phyloP scores from a whole-genome alignment of 2,329 filamentous ascomycete species.

The Fusarium illudens region DNA sequence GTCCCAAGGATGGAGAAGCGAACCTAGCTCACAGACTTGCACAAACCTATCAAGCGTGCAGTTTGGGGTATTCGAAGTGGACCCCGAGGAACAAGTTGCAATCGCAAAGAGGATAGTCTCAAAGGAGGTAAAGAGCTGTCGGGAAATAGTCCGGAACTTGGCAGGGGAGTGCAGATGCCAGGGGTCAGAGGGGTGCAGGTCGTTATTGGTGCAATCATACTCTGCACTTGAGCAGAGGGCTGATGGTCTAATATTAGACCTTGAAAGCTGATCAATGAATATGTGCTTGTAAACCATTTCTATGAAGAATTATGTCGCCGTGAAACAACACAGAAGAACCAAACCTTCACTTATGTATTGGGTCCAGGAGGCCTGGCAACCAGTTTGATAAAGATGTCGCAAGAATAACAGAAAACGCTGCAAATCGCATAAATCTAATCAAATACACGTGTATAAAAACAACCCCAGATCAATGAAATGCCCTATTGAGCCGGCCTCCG shows the following conservation, averaged over 20 bases:
- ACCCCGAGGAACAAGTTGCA: neutral
- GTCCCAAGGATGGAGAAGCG: neutral
- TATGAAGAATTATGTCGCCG: no score
- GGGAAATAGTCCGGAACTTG: neutral
- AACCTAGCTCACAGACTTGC: neutral
- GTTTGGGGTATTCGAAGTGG: slow-evolving; percentile 4
- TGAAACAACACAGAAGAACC: neutral
- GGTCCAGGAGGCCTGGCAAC: no score
- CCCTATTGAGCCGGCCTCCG: slow-evolving; percentile 2
- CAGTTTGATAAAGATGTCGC: neutral
- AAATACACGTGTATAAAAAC: neutral
- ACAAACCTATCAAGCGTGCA: neutral
- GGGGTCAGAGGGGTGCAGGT: neutral
- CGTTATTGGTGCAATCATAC: neutral
- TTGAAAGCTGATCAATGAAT: neutral
- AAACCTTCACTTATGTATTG: no score
- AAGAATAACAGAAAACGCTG: neutral
- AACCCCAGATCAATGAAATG: neutral
- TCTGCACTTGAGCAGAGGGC: neutral
- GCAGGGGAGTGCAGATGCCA: neutral
- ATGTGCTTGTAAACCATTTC: no score
- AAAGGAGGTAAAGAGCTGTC: neutral
- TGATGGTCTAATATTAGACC: neutral
- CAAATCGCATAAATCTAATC: neutral
- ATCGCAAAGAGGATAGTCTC: neutral